These are phyloP conservation scores for Rhynchosporium agropyri DNA, from an alignment of 2,329 filamentous ascomycete species.

Conservation along the genomic window DNA sequence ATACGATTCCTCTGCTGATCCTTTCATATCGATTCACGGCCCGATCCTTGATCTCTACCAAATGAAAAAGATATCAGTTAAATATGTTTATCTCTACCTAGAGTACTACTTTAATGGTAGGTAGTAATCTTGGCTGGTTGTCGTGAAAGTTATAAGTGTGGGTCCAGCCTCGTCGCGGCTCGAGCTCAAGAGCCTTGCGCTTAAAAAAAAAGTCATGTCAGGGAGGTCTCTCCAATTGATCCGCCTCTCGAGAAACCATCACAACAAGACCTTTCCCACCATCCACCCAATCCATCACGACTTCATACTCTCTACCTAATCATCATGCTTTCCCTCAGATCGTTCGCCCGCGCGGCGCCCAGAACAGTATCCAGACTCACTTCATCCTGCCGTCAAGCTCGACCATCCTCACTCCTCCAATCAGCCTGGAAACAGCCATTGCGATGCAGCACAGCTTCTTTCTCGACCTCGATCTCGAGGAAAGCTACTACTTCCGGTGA, in stretches of 20 bases:
- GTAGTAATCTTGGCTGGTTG: background rate
- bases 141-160: background rate
- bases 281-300: background rate
- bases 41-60: too few species aligned
- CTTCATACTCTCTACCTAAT: background rate
- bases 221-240: background rate
- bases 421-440: constrained; percentile 36
- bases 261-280: background rate
- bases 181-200: background rate
- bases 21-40: too few species aligned
- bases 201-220: constrained; percentile 6
- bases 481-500: constrained; percentile 45
- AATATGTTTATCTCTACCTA: too few species aligned
- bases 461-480: constrained; percentile 49
- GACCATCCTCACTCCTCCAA: constrained; percentile 34
- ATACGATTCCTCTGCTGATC: too few species aligned
- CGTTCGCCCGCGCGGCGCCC: constrained; percentile 67
- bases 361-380: constrained; percentile 58
- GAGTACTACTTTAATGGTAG: too few species aligned
- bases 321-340: constrained; percentile 70
- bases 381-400: constrained; percentile 8
- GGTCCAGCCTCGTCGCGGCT: constrained; percentile 6
- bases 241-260: background rate
- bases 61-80: too few species aligned
- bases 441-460: constrained; percentile 36